These are phyloP conservation scores for Immersiporthe knoxdaviesiana DNA, from an alignment of 2,329 filamentous ascomycete genomes.

Conservation along the genomic window DNA sequence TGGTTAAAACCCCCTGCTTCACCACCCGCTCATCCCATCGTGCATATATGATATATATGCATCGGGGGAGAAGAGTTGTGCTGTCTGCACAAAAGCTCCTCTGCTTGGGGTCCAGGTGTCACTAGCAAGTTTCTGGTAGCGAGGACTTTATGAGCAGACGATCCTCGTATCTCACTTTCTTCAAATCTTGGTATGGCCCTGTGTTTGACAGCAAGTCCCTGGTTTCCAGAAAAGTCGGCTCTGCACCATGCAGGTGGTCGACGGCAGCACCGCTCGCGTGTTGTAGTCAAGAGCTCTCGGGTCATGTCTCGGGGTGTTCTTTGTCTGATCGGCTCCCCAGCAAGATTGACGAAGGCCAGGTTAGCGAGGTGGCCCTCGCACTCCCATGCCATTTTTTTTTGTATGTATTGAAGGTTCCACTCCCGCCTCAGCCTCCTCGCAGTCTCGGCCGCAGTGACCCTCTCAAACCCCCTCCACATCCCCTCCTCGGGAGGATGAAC, in stretches of 20 bases:
- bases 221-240: background rate
- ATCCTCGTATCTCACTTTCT: background rate
- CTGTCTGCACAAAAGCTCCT: conserved; percentile 13
- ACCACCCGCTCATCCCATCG: background rate
- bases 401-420: background rate
- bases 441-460: background rate
- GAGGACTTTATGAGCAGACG: background rate
- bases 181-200: background rate
- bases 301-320: background rate
- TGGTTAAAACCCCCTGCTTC: conserved; percentile 12
- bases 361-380: background rate
- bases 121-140: background rate
- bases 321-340: background rate
- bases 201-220: background rate
- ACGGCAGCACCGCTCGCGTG: background rate
- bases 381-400: background rate
- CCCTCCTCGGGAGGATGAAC: background rate
- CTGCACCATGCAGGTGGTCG: background rate
- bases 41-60: background rate
- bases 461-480: background rate
- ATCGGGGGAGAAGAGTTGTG: background rate
- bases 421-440: background rate
- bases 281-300: background rate
- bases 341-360: conserved; percentile 6
- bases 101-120: background rate